Conservation (phyloP, 2,329 filamentous ascomycete genomes). For the Cladobotryum protrusum region DNA sequence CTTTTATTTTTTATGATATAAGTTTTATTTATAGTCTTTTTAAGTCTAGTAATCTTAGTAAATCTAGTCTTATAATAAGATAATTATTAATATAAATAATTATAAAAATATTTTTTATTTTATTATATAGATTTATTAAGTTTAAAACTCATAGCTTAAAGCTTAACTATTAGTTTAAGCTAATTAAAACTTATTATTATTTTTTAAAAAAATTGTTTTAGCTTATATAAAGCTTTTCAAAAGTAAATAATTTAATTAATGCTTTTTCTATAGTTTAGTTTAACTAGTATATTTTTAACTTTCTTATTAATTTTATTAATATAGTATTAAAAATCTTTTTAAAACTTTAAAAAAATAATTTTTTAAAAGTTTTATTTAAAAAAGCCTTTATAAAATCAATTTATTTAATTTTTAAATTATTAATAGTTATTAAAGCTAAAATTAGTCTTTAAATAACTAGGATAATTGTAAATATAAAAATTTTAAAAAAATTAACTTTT, state of each 20-base stretch:
- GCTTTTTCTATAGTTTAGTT: neutral
- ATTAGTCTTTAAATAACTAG: neutral
- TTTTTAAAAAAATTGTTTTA: neutral
- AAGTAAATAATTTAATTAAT: neutral
- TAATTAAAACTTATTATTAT: neutral
- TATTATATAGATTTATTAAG: neutral
- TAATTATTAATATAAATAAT: neutral
- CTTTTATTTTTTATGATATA: neutral
- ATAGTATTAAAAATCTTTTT: neutral
- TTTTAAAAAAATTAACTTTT: too few relatives aligned
- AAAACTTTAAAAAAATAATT: neutral
- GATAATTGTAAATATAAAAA: neutral
- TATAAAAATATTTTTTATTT: neutral
- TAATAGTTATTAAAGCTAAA: too few relatives aligned
- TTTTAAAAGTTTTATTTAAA: neutral
- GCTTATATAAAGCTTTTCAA: neutral
- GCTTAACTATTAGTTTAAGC: neutral
- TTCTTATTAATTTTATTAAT: neutral
- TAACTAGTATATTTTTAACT: neutral
- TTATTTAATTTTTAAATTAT: neutral
- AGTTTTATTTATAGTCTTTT: neutral
- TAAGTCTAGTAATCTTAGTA: neutral
- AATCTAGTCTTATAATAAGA: neutral
- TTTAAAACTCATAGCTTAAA: neutral
- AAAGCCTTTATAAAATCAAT: neutral